Evolutionary conservation across 495 filamentous ascomycete genomes (phyloP).

Genomic region (Cairneyella variabilis): DNA sequence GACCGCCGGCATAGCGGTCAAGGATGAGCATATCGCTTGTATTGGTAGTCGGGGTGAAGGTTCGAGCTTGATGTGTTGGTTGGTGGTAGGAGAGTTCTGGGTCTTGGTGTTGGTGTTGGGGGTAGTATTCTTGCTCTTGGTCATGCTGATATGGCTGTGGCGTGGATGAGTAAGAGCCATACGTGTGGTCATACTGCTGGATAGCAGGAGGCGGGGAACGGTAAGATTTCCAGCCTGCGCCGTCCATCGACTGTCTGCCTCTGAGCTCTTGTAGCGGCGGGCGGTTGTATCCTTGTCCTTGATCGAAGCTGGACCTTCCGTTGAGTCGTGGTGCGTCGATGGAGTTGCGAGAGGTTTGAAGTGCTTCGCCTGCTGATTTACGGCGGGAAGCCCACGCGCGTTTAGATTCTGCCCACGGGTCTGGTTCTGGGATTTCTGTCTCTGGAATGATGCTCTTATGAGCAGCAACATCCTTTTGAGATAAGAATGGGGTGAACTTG

Average conservation of each 20-base stretch:
- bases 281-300: not conserved
- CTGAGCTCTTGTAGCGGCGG: not conserved
- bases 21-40: constrained; percentile 19
- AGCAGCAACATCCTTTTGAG: too few species aligned
- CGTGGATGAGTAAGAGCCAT: not conserved
- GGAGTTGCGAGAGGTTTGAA: not conserved
- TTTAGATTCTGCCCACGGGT: not conserved
- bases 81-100: not conserved
- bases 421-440: not conserved
- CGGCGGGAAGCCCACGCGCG: not conserved
- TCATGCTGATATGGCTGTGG: too few species aligned
- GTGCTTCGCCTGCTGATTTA: not conserved
- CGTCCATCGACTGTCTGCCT: not conserved
- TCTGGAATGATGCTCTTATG: too few species aligned
- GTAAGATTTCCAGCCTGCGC: not conserved
- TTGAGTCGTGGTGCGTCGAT: not conserved
- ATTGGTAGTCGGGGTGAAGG: not conserved
- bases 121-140: not conserved
- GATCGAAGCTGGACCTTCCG: not conserved
- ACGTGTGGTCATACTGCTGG: not conserved
- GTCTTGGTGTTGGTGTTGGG: not conserved
- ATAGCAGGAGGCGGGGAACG: not conserved
- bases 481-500: too few species aligned
- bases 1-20: constrained; percentile 12
- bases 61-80: not conserved